A percentile compares a stretch with the other conserved stretches of the same genome.
Evolutionary conservation across 139 green algal species (phyloP).

Genomic region (Microglena sp.): DNA sequence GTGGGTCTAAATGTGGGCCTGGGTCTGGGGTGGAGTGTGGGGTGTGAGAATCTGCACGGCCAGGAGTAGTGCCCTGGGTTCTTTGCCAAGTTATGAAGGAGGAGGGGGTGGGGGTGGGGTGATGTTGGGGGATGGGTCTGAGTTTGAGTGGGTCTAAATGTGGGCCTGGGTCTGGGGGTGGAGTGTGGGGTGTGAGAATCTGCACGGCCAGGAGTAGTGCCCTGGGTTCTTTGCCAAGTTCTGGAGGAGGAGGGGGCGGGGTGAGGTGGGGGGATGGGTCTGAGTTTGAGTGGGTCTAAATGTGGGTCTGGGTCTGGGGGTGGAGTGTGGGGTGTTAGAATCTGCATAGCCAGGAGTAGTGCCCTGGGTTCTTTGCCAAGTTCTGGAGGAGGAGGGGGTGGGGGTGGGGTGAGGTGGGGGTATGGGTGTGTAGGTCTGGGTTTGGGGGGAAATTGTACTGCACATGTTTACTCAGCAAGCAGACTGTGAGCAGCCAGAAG

Average conservation of each 20-base stretch:
- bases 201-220: conserved; percentile 70
- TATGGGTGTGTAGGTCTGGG: too few species aligned
- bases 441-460: too few species aligned
- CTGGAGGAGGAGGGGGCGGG: conserved; percentile 16
- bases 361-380: conserved; percentile 43
- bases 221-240: conserved; percentile 56
- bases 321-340: neutral
- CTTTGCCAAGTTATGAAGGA: conserved; percentile 48
- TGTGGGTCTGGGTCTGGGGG: neutral
- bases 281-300: neutral
- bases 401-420: too few species aligned
- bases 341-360: conserved; percentile 62
- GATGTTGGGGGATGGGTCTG: too few species aligned
- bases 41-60: too few species aligned
- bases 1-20: neutral
- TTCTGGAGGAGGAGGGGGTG: too few species aligned
- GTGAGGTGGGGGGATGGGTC: too few species aligned
- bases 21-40: neutral
- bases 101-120: too few species aligned
- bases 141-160: neutral
- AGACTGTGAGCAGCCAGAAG: too few species aligned
- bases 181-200: too few species aligned
- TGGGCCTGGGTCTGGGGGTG: neutral
- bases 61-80: conserved; percentile 69
- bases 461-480: too few species aligned